A percentile compares a stretch with the other conserved stretches of the same genome.
These are phyloP conservation scores for Cladosporium cucumerinum DNA, from an alignment of 2,329 filamentous ascomycete genomes.

Conservation along the genomic window DNA sequence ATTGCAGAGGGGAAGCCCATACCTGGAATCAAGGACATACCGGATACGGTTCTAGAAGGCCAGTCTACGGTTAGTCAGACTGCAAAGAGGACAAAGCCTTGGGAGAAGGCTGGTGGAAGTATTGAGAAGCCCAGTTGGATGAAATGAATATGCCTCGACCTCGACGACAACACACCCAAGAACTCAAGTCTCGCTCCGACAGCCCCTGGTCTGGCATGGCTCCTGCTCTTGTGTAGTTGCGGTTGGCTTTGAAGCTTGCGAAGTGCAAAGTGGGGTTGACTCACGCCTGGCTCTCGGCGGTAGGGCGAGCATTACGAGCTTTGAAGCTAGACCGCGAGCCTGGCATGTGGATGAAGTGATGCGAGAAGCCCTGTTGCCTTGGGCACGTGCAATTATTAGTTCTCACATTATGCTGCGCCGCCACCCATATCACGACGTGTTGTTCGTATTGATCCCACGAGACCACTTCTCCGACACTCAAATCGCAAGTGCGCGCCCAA, in stretches of 20 bases:
- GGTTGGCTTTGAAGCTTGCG: no score
- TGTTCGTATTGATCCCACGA: not conserved
- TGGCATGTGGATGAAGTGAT: not conserved
- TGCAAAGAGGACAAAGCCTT: slow-evolving; percentile 65
- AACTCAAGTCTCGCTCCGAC: no score
- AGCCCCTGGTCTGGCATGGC: no score
- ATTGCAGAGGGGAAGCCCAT: slow-evolving; percentile 79
- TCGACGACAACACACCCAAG: no score
- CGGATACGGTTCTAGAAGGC: slow-evolving; percentile 70
- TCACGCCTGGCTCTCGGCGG: no score
- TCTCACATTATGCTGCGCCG: not conserved
- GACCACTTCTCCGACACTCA: not conserved
- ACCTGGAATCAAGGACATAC: slow-evolving; percentile 83
- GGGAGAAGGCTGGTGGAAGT: slow-evolving; percentile 58
- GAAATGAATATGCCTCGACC: no score
- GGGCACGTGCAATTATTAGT: not conserved
- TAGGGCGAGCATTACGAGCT: not conserved
- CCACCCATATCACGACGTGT: not conserved
- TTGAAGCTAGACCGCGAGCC: not conserved
- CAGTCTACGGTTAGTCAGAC: slow-evolving; percentile 59
- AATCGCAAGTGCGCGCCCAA: no score
- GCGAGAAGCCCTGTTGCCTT: not conserved
- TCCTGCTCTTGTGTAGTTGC: no score
- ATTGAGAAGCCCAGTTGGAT: slow-evolving; percentile 9
- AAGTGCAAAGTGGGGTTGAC: no score